These are phyloP conservation scores for thale cress (Arabidopsis thaliana) DNA, from an alignment of 345 rosid genomes.

Conservation along the genomic window TAIR10.1 NC_003076.8:17345501-17346000, in stretches of 20 bases:
- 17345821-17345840: not conserved
- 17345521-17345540: not conserved
- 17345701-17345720: too few species aligned
- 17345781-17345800: constrained; percentile 6
- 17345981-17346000: not conserved
- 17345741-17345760: constrained; percentile 80
- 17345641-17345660: not conserved
- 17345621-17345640: not conserved
- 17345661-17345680: constrained; percentile 20
- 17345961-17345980: not conserved
- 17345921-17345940: not conserved
- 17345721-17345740: too few species aligned
- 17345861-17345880: not conserved
- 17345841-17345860: not conserved
- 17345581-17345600: constrained; percentile 62
- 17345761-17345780: constrained; percentile 37
- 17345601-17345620: constrained; percentile 69
- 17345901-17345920: not conserved
- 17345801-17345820: not conserved
- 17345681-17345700: constrained; percentile 77
- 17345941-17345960: not conserved
- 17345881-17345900: not conserved
- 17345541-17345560: not conserved
- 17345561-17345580: constrained; percentile 71
- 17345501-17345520: not conserved